Conservation (phyloP, 1,284 basidiomycete species). For the Apiotrichum brassicae region DNA sequence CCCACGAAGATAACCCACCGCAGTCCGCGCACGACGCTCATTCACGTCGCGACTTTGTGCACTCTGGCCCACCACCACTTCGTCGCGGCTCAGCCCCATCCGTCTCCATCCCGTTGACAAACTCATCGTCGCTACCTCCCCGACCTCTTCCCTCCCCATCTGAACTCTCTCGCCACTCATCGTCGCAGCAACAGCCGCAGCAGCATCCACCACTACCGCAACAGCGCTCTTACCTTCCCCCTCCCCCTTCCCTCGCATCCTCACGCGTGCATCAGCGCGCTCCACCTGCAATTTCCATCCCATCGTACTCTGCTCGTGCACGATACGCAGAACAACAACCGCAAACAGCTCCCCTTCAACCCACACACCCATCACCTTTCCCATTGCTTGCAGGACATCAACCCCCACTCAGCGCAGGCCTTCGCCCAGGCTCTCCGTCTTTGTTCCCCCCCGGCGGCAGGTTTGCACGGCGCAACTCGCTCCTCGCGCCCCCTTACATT, state of each 20-base stretch:
- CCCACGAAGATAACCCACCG: background rate
- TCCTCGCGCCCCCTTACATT: conserved; percentile 1
- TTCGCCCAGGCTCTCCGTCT: conserved; percentile 1
- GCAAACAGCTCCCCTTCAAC: conserved; percentile 1
- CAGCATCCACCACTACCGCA: background rate
- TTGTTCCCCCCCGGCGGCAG: background rate
- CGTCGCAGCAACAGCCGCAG: background rate
- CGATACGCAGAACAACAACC: conserved; percentile 3
- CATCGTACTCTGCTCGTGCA: background rate
- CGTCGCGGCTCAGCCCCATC: background rate
- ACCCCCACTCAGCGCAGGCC: conserved; percentile 6
- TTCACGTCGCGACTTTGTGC: conserved; percentile 1
- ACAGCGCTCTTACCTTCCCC: background rate
- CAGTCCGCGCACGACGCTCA: background rate
- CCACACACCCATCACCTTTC: background rate
- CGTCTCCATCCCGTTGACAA: background rate
- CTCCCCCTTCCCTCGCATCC: background rate
- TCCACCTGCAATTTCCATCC: conserved; percentile 3
- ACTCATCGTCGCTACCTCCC: background rate
- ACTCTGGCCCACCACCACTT: conserved; percentile 1
- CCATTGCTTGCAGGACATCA: background rate
- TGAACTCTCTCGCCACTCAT: background rate
- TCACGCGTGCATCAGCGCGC: background rate
- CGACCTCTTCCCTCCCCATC: conserved; percentile 2
- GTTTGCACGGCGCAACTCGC: background rate